Conservation (phyloP, 2,329 filamentous ascomycete species). For the Zelopaecilomyces penicillatus region DNA sequence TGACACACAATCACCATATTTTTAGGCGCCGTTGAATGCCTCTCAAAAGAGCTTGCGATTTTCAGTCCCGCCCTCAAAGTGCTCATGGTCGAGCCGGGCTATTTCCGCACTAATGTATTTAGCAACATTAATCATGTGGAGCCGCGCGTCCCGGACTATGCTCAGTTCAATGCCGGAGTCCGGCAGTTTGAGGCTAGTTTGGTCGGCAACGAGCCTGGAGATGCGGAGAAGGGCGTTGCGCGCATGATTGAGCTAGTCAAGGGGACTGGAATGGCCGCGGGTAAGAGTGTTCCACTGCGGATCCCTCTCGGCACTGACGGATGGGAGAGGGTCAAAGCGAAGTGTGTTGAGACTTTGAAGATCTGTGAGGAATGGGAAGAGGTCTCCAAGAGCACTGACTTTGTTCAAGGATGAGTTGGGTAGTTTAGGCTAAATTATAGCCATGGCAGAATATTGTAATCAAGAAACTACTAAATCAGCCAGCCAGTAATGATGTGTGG, state of each 20-base stretch:
- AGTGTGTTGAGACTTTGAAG: conserved; percentile 40
- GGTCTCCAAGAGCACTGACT: conserved; percentile 39
- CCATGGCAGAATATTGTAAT: too few relatives aligned
- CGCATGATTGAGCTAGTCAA: conserved; percentile 47
- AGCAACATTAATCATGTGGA: conserved; percentile 23
- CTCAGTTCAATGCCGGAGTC: conserved; percentile 21
- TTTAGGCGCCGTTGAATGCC: conserved; percentile 17
- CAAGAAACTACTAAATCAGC: too few relatives aligned
- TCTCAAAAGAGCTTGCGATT: conserved; percentile 17
- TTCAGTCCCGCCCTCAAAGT: conserved; percentile 23
- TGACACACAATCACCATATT: too few relatives aligned
- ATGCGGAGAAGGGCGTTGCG: conserved; percentile 39
- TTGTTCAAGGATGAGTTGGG: conserved; percentile 7
- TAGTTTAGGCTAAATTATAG: too few relatives aligned
- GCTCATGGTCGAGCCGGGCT: conserved; percentile 28
- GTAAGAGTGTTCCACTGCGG: conserved; percentile 33
- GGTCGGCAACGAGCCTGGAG: conserved; percentile 34
- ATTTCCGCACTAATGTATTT: conserved; percentile 34
- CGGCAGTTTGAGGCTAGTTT: conserved; percentile 12
- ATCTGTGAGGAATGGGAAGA: conserved; percentile 42
- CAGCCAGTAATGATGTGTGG: too few relatives aligned
- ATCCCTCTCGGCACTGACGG: conserved; percentile 46
- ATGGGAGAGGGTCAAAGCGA: conserved; percentile 37
- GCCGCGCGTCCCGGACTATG: conserved; percentile 17
- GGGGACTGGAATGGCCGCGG: conserved; percentile 30